These are phyloP conservation scores for Echium plantagineum DNA, from an alignment of 257 asterid species.

Conservation along the genomic window DNA sequence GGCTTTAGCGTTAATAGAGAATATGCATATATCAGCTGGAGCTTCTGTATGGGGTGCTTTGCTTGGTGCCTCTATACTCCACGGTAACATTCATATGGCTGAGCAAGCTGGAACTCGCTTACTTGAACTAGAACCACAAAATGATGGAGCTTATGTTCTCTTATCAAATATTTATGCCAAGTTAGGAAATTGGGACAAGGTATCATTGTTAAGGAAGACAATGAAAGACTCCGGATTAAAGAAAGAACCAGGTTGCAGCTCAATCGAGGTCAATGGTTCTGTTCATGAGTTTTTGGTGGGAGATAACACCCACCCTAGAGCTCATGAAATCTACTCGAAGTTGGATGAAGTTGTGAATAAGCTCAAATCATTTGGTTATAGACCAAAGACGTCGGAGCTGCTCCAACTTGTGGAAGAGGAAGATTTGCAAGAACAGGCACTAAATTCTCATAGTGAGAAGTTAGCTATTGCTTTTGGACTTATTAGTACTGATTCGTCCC, in stretches of 20 bases:
- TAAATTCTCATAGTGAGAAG: constrained; percentile 60
- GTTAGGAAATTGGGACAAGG: constrained; percentile 56
- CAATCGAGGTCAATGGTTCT: constrained; percentile 48
- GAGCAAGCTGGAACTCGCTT: constrained; percentile 39
- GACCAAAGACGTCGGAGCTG: constrained; percentile 40
- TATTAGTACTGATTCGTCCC: constrained; percentile 29
- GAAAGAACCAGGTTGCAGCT: constrained; percentile 87
- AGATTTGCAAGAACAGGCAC: constrained; percentile 61
- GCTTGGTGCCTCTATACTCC: constrained; percentile 63
- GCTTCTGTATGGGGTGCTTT: constrained; percentile 73
- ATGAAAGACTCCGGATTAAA: constrained; percentile 58
- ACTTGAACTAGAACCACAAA: constrained; percentile 58
- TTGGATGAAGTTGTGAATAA: constrained; percentile 46
- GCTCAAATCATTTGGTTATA: constrained; percentile 37
- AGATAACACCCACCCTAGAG: constrained; percentile 41
- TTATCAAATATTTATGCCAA: constrained; percentile 58
- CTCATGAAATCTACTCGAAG: constrained; percentile 42
- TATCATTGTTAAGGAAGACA: constrained; percentile 39
- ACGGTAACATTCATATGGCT: constrained; percentile 43
- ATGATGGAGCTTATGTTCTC: constrained; percentile 55
- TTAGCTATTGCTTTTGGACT: constrained; percentile 71
- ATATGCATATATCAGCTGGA: constrained; percentile 44
- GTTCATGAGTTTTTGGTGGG: constrained; percentile 66
- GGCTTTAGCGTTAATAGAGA: constrained; percentile 39
- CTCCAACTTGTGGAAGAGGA: constrained; percentile 62